Percentiles rank a stretch among this genome's conserved stretches.
phyloP scores from a whole-genome alignment of 495 filamentous ascomycete genomes.

The Lasiosphaeria miniovina region DNA sequence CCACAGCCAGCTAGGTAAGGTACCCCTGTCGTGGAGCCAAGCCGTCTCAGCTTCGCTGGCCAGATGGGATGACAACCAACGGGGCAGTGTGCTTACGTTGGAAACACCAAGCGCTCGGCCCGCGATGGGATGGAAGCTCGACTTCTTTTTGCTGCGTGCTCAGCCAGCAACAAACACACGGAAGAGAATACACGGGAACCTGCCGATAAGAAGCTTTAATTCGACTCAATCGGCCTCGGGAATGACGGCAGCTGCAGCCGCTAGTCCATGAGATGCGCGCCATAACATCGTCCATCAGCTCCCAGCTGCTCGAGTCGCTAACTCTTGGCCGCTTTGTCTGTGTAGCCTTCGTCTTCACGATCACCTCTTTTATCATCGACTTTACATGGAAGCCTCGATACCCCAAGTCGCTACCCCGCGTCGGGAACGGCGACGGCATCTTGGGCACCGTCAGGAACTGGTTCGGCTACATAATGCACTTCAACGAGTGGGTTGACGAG shows the following conservation, averaged over 20 bases:
- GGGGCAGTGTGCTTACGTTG: too few species aligned
- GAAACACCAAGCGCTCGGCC: too few species aligned
- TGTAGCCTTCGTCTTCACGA: conserved; percentile 22
- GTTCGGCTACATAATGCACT: conserved; percentile 28
- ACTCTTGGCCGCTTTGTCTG: conserved; percentile 22
- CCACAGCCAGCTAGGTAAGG: too few species aligned
- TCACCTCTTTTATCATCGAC: conserved; percentile 33
- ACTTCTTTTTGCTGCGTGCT: too few species aligned
- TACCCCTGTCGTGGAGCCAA: too few species aligned
- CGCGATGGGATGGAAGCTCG: too few species aligned
- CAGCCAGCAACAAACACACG: too few species aligned
- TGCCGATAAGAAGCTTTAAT: too few species aligned
- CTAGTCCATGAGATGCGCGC: background rate
- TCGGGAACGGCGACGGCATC: conserved; percentile 29
- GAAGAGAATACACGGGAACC: too few species aligned
- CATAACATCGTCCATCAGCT: conserved; percentile 25
- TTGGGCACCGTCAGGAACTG: conserved; percentile 31
- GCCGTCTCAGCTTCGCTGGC: too few species aligned
- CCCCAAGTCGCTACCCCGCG: conserved; percentile 29
- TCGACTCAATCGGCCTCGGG: background rate
- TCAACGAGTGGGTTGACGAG: conserved; percentile 30
- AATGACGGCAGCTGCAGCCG: background rate
- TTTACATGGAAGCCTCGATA: conserved; percentile 33
- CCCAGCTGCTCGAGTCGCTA: conserved; percentile 29
- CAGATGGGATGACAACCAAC: too few species aligned